A percentile compares a stretch with the other conserved stretches of the same genome.
These are phyloP conservation scores for Proliferodiscus dingleyae DNA, from an alignment of 2,329 filamentous ascomycete species.

Conservation along the genomic window DNA sequence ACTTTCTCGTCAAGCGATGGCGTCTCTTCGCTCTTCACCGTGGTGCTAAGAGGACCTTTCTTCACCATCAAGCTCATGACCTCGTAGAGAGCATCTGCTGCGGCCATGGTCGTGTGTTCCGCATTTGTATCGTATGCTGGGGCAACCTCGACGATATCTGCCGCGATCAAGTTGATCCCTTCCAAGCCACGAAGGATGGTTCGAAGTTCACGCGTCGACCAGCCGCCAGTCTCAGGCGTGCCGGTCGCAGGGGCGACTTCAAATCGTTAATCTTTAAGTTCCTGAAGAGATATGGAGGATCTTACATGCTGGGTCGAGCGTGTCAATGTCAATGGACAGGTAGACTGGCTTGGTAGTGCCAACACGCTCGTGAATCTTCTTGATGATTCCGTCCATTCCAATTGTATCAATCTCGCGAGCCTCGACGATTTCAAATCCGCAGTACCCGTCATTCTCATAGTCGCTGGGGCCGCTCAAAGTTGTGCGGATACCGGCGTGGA, in stretches of 20 bases:
- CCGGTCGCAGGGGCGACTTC: constrained; percentile 66
- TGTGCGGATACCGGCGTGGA: constrained; percentile 82
- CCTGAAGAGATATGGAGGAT: not conserved
- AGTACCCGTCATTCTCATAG: constrained; percentile 82
- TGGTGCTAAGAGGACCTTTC: constrained; percentile 61
- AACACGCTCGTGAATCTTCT: constrained; percentile 70
- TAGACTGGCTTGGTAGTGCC: constrained; percentile 73
- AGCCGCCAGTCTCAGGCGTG: constrained; percentile 71
- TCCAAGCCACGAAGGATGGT: constrained; percentile 68
- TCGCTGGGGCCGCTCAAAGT: constrained; percentile 73
- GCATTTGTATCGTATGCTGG: constrained; percentile 70
- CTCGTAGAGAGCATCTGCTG: constrained; percentile 67
- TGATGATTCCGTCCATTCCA: constrained; percentile 69
- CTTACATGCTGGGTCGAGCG: constrained; percentile 74
- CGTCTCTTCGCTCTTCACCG: constrained; percentile 28
- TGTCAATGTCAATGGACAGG: constrained; percentile 81
- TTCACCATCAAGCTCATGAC: constrained; percentile 81
- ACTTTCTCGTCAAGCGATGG: constrained; percentile 9
- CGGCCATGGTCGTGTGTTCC: constrained; percentile 69
- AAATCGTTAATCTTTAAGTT: constrained; percentile 12
- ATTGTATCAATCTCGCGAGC: constrained; percentile 67
- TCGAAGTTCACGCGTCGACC: constrained; percentile 67
- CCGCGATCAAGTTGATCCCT: constrained; percentile 62
- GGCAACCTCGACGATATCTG: constrained; percentile 70
- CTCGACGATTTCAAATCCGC: constrained; percentile 78